These are phyloP conservation scores for Lipomyces mesembrius DNA, from an alignment of 805 yeast genomes.

Conservation along the genomic window DNA sequence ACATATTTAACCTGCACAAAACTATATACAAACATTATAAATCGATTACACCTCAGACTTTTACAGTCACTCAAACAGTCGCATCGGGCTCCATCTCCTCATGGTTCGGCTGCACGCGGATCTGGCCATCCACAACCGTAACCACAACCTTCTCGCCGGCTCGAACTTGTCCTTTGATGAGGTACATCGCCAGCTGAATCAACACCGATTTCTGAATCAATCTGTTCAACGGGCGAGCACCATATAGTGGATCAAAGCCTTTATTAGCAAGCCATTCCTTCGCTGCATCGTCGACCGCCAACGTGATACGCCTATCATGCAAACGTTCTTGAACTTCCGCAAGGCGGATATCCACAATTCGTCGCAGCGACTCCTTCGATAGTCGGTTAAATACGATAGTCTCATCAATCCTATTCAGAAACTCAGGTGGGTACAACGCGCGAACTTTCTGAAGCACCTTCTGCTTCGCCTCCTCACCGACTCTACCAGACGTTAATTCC, in stretches of 20 bases:
- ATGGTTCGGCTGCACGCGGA: conserved; percentile 56
- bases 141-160: conserved; percentile 61
- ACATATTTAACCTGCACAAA: background rate
- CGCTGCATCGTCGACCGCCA: conserved; percentile 63
- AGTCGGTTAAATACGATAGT: conserved; percentile 90
- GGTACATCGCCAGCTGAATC: conserved; percentile 81
- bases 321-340: conserved; percentile 80
- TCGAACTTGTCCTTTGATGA: conserved; percentile 79
- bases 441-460: conserved; percentile 72
- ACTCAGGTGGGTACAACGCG: conserved; percentile 86
- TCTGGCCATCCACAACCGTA: conserved; percentile 51
- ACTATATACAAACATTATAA: conserved; percentile 8
- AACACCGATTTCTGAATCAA: conserved; percentile 80
- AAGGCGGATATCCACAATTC: conserved; percentile 84
- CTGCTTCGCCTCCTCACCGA: conserved; percentile 57
- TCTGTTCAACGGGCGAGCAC: conserved; percentile 95
- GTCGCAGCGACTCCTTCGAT: conserved; percentile 71
- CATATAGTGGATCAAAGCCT: conserved; percentile 91
- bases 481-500: conserved; percentile 52
- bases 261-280: conserved; percentile 77
- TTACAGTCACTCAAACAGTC: background rate
- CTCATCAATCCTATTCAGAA: conserved; percentile 91
- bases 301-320: conserved; percentile 71
- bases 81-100: conserved; percentile 10
- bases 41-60: background rate